Percentiles rank a stretch among this genome's conserved stretches.
phyloP scores from a whole-genome alignment of 2,329 filamentous ascomycete genomes.

The Sphaerostilbella broomeana region DNA sequence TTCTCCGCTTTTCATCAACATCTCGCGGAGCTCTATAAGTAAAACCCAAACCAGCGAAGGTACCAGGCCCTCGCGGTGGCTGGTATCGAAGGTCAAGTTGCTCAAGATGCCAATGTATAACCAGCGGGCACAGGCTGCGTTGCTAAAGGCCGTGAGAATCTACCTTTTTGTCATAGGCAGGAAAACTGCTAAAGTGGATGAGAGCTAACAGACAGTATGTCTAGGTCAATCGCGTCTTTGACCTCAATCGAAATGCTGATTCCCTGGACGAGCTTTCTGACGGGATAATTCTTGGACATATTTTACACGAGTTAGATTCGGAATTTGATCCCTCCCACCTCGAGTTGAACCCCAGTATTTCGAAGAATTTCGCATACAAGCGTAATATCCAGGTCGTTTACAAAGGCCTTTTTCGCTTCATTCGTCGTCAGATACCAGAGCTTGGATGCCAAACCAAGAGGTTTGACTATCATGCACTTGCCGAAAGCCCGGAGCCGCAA shows the following conservation, averaged over 20 bases:
- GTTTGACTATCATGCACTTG: conserved; percentile 51
- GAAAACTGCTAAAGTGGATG: no score
- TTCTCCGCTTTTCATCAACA: neutral
- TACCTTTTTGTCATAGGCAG: no score
- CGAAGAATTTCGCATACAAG: conserved; percentile 42
- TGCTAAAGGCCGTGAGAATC: conserved; percentile 47
- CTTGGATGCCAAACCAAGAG: conserved; percentile 46
- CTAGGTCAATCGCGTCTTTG: conserved; percentile 35
- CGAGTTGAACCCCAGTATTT: conserved; percentile 37
- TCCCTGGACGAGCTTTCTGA: conserved; percentile 48
- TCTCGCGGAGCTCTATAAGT: neutral
- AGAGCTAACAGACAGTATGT: no score
- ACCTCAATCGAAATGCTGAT: conserved; percentile 39
- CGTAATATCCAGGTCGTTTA: conserved; percentile 49
- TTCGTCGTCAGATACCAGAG: conserved; percentile 45
- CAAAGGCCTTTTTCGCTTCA: conserved; percentile 49
- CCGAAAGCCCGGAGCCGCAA: conserved; percentile 48
- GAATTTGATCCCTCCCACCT: conserved; percentile 51
- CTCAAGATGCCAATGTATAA: conserved; percentile 33
- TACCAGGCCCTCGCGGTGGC: neutral
- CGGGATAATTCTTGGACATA: conserved; percentile 46
- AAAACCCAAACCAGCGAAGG: neutral
- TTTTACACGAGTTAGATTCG: conserved; percentile 52
- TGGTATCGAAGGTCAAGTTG: neutral
- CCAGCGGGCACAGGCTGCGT: conserved; percentile 43